Conservation (phyloP, 768 basidiomycete species). For the Chalciporus sphaerocephalus region DNA sequence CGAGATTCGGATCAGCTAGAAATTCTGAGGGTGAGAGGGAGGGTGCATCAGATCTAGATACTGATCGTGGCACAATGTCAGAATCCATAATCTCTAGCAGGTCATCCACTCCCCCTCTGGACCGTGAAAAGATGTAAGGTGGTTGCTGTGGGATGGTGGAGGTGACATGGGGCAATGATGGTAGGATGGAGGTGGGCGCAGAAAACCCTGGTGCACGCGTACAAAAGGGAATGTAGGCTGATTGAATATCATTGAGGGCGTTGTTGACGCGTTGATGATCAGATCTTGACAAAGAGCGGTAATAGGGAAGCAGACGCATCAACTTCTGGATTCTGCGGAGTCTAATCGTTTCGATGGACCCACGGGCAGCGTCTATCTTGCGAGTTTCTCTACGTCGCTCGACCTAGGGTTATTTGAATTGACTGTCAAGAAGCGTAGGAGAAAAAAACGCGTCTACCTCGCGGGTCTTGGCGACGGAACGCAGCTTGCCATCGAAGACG, state of each 20-base stretch:
- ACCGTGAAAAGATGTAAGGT: conserved; percentile 13
- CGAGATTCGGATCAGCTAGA: conserved; percentile 2
- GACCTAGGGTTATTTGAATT: conserved; percentile 35
- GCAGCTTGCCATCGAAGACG: conserved; percentile 73
- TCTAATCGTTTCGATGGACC: conserved; percentile 55
- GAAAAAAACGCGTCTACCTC: conserved; percentile 48
- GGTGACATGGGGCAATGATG: conserved; percentile 6
- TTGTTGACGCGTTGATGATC: conserved; percentile 30
- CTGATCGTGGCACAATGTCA: not conserved
- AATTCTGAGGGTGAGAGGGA: conserved; percentile 6
- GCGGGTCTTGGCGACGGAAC: conserved; percentile 60
- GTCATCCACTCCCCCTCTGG: conserved; percentile 7
- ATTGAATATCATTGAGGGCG: conserved; percentile 17
- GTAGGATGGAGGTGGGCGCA: conserved; percentile 4
- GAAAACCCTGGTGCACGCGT: conserved; percentile 20
- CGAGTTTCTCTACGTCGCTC: conserved; percentile 53
- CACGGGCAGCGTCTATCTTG: conserved; percentile 46
- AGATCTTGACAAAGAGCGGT: conserved; percentile 32
- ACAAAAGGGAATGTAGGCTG: conserved; percentile 4
- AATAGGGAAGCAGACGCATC: conserved; percentile 36
- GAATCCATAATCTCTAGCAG: conserved; percentile 12
- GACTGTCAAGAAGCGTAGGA: not conserved
- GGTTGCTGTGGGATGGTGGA: conserved; percentile 2
- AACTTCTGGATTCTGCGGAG: conserved; percentile 48
- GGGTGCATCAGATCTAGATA: conserved; percentile 19